Percentiles rank a stretch among this genome's conserved stretches.
Conservation (phyloP, 805 yeast species). For the Yamadazyma kitorensis region DNA sequence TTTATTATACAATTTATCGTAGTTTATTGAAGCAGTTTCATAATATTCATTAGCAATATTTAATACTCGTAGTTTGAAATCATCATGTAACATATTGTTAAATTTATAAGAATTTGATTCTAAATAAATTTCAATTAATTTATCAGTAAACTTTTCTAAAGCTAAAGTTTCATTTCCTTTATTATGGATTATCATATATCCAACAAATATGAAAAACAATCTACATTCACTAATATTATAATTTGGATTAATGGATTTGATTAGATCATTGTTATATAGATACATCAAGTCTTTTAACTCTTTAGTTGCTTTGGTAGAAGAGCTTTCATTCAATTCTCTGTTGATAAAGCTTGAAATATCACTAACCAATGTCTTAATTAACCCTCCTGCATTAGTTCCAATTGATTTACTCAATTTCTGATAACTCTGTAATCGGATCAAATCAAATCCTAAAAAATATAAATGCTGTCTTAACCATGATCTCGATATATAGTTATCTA, state of each 20-base stretch:
- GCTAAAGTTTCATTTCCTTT: conserved; percentile 14
- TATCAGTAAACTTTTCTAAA: conserved; percentile 25
- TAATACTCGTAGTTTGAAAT: conserved; percentile 6
- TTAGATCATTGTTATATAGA: conserved; percentile 14
- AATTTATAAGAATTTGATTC: conserved; percentile 14
- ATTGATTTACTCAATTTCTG: conserved; percentile 27
- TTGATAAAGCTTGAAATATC: conserved; percentile 32
- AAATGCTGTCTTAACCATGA: conserved; percentile 33
- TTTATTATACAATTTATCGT: conserved; percentile 20
- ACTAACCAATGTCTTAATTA: conserved; percentile 29
- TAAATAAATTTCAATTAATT: conserved; percentile 30
- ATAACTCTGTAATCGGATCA: conserved; percentile 30
- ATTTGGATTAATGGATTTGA: background rate
- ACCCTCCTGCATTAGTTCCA: conserved; percentile 29
- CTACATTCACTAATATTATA: conserved; percentile 11
- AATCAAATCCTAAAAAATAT: conserved; percentile 33
- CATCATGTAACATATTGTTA: conserved; percentile 9
- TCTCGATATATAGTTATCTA: conserved; percentile 10
- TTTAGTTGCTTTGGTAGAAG: conserved; percentile 12
- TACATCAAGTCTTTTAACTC: conserved; percentile 22
- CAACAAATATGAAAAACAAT: conserved; percentile 14
- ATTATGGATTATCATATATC: conserved; percentile 15
- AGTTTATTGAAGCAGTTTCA: conserved; percentile 19
- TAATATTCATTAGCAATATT: conserved; percentile 23
- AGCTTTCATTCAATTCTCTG: conserved; percentile 19